Percentiles rank a stretch among this genome's conserved stretches.
Evolutionary conservation across 2,329 filamentous ascomycete species (phyloP).

Genomic region (Pseudogymnoascus sp.): DNA sequence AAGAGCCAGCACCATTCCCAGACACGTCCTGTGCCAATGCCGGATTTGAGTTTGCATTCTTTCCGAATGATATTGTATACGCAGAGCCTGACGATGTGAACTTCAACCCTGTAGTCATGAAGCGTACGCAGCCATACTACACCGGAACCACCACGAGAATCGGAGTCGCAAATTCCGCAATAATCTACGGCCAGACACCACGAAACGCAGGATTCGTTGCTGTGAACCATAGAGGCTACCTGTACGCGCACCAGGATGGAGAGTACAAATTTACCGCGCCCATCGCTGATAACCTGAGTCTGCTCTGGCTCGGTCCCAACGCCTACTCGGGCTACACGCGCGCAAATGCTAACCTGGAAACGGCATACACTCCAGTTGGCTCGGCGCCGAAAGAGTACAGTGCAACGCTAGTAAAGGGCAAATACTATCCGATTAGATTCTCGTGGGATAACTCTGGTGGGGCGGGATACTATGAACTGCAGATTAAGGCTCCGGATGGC

Average conservation of each 20-base stretch:
- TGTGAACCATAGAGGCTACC: conserved; percentile 18
- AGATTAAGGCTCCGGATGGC: conserved; percentile 9
- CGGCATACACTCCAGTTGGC: background rate
- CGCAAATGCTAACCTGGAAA: conserved; percentile 15
- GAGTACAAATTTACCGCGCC: conserved; percentile 21
- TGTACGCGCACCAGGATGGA: conserved; percentile 18
- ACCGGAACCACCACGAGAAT: background rate
- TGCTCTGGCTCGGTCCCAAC: conserved; percentile 22
- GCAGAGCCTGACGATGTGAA: background rate
- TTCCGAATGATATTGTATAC: conserved; percentile 12
- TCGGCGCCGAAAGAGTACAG: background rate
- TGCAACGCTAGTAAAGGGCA: background rate
- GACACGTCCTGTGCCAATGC: conserved; percentile 15
- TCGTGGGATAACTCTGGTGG: background rate
- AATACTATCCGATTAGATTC: background rate
- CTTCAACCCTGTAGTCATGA: background rate
- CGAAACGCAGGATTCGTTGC: conserved; percentile 9
- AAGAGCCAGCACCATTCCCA: conserved; percentile 11
- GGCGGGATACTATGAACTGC: background rate
- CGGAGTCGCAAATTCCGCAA: background rate
- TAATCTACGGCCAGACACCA: conserved; percentile 12
- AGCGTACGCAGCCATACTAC: background rate
- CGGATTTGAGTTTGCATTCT: conserved; percentile 12
- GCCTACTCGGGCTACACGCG: conserved; percentile 20
- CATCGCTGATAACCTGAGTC: conserved; percentile 19